Evolutionary conservation across 2,329 filamentous ascomycete genomes (phyloP), one percentile per base, ranked within the genome.

Genomic region (Westerdykella sp.): DNA sequence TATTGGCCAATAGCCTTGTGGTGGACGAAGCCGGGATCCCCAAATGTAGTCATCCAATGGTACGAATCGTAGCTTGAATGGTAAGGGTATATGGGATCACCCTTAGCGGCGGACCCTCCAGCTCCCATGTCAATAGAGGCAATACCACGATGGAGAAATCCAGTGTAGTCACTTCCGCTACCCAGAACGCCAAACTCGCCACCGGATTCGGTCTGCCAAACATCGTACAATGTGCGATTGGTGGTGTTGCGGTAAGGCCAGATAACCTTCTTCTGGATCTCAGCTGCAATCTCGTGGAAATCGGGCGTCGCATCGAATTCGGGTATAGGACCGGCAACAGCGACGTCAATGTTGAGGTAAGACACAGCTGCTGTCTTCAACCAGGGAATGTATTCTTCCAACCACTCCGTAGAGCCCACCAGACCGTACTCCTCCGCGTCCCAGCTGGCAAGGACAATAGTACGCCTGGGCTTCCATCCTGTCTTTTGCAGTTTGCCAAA

Each of bases 291-390:
- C 13, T 54, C 46, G 45, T 71, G 68, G 1, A 73, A 55, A 34
- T 71, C 65, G 4, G 70, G 70, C 2, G 68, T 65, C 4, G 69
- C 68, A 7, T 61, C 54, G 18, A 70, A 44, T 6, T 59, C 60
- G 4, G 62, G 70, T 5, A 67, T 59, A 4, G 65, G 69, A 0
- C 74, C 74, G 5, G 68, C 67, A 2, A 70, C 68, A 0, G 72
- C 75, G 2, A 74, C 65, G 36, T 77, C 75, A 28, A 77, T 62
- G 52, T 78, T 78, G 38, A 78, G 63, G 40, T 78, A 76, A 0
- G 71, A 68, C 3, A 74, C 65, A 2, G 68, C 67, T 5, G 69
- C 62, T 2, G 53, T 62, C 38, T 63, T 69, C 31, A 75, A 56
- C 72, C 72, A 74, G 2, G 69, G 69, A 15, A 73, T 59, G 54